phyloP scores from a whole-genome alignment of 805 yeast species.

The Starmerella kuoi region DNA sequence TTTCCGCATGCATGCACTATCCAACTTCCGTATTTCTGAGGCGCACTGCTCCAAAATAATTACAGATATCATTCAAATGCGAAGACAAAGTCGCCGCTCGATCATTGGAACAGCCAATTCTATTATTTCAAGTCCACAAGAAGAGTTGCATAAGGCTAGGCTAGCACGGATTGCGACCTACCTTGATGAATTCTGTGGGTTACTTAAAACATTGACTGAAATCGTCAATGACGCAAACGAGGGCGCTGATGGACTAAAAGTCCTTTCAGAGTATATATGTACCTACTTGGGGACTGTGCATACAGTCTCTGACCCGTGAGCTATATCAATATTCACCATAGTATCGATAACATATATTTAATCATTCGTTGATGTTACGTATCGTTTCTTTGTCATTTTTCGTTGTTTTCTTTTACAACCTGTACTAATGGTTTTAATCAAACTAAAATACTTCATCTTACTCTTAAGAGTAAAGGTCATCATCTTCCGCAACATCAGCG shows the following conservation, averaged over 20 bases:
- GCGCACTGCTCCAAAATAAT: too few species aligned
- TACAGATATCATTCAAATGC: neutral
- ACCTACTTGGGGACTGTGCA: neutral
- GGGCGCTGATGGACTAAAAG: constrained; percentile 2
- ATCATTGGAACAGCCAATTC: neutral
- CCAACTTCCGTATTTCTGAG: too few species aligned
- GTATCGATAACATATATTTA: neutral
- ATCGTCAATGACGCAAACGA: neutral
- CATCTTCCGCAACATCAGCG: constrained; percentile 43
- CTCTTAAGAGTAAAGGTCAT: constrained; percentile 42
- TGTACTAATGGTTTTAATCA: neutral
- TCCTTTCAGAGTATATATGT: constrained; percentile 1
- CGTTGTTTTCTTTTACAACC: neutral
- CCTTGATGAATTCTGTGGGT: constrained; percentile 1
- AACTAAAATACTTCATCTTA: too few species aligned
- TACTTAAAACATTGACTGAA: neutral
- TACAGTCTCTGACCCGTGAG: neutral
- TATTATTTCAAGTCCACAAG: neutral
- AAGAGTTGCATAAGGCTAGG: constrained; percentile 1
- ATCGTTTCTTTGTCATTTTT: neutral
- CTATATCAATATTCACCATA: too few species aligned
- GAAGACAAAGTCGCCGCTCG: neutral
- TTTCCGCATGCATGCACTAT: too few species aligned
- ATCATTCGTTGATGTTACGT: neutral
- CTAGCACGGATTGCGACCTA: neutral